Evolutionary conservation across 495 filamentous ascomycete species (phyloP), one percentile per base, ranked within the genome.

Genomic region (Friedmanniomyces simplex): DNA sequence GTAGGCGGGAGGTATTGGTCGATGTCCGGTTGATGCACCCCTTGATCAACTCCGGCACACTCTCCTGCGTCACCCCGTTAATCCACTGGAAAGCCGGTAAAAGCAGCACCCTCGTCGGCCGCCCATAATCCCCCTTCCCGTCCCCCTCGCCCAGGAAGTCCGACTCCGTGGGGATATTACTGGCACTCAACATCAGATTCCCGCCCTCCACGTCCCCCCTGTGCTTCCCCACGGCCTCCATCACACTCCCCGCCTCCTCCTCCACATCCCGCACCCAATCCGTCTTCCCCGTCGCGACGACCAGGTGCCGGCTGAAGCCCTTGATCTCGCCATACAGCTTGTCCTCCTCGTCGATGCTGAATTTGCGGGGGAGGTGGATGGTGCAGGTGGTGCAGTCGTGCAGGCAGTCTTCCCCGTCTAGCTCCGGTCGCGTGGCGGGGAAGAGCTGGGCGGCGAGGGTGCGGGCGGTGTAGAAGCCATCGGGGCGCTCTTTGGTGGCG

Each of bases 261-360:
- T 81, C 83, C 14, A 97, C 87, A 72, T 95, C 85, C 48, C 87
- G 72, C 63, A 91, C 84, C 93, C 93, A 98, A 72, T 98, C 94
- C 22, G 84, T 83, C 75, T 96, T 95, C 41, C 90, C 89, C 1
- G 93, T 98, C 12, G 91, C 93, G 18, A 98, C 89, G 39, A 98
- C 76, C 54, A 95, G 66, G 69, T 98, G 93, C 18, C 88, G 91
- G 52, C 81, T 81, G 85, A 89, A 98, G 11, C 84, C 88, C 60
- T 93, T 89, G 37, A 97, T 80, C 46, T 86, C 76, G 2, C 93
- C 93, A 67, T 93, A 97, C 28, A 98, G 72, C 65, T 86, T 75
- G 57, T 93, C 87, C 22, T 77, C 72, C 65, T 86, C 80, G 54
- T 97, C 88, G 50, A 95, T 81, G 5, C 78, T 78, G 68, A 83